These are phyloP conservation scores for Mycena amicta DNA, from an alignment of 768 basidiomycete genomes.

Conservation along the genomic window DNA sequence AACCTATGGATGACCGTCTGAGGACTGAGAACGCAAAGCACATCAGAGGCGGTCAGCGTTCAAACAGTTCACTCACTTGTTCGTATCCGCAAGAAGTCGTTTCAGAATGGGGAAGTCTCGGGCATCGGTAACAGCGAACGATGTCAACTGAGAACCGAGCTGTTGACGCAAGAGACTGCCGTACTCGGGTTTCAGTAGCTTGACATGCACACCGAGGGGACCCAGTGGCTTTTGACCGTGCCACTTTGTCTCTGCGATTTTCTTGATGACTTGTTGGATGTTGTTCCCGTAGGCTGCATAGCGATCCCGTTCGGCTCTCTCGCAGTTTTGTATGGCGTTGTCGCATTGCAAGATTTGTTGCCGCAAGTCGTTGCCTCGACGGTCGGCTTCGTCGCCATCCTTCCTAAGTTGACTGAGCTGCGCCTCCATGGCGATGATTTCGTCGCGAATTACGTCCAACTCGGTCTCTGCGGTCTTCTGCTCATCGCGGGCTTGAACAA, in stretches of 20 bases:
- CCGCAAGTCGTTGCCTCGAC: slow-evolving; percentile 33
- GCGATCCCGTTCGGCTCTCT: slow-evolving; percentile 56
- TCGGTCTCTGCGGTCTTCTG: slow-evolving; percentile 41
- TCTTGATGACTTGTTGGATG: slow-evolving; percentile 58
- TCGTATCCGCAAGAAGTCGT: slow-evolving; percentile 52
- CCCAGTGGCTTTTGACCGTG: slow-evolving; percentile 68
- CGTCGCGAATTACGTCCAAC: slow-evolving; percentile 20
- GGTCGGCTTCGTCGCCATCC: slow-evolving; percentile 41
- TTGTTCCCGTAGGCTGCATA: slow-evolving; percentile 64
- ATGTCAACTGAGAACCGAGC: slow-evolving; percentile 58
- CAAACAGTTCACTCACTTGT: slow-evolving; percentile 60
- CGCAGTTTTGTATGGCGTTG: slow-evolving; percentile 51
- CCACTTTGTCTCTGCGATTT: slow-evolving; percentile 59
- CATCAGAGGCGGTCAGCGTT: neutral
- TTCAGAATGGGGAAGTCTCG: slow-evolving; percentile 63
- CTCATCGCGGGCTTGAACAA: slow-evolving; percentile 47
- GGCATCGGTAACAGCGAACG: slow-evolving; percentile 75
- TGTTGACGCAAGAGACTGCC: slow-evolving; percentile 64
- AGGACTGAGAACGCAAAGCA: slow-evolving; percentile 36
- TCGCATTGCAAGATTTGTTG: slow-evolving; percentile 48
- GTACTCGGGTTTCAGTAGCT: slow-evolving; percentile 71
- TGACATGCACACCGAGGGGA: slow-evolving; percentile 80
- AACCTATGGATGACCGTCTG: slow-evolving; percentile 61
- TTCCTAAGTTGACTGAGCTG: slow-evolving; percentile 34
- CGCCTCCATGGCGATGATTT: slow-evolving; percentile 34